Percentiles rank a stretch among this genome's conserved stretches.
Conservation (phyloP, 2,329 filamentous ascomycete species). For the Elsinoe batatas region DNA sequence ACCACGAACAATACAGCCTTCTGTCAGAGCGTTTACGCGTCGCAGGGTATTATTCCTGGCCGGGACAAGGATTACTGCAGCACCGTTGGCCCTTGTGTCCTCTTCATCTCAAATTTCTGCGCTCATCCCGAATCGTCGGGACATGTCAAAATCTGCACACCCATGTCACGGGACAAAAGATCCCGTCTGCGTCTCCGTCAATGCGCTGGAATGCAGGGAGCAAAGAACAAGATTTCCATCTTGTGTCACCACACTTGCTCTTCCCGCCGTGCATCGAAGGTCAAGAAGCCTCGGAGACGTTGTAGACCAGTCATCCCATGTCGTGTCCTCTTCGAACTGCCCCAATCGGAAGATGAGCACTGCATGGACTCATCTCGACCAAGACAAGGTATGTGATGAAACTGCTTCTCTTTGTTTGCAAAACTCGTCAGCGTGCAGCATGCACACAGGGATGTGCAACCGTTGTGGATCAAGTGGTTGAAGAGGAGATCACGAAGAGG, state of each 20-base stretch:
- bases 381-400: neutral
- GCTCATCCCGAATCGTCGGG: constrained; percentile 1
- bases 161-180: neutral
- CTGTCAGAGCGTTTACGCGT: neutral
- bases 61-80: constrained; percentile 1
- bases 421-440: neutral
- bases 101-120: constrained; percentile 1
- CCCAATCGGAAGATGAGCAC: neutral
- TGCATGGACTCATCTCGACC: neutral
- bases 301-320: neutral
- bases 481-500: neutral
- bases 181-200: neutral
- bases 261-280: neutral
- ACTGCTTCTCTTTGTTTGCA: neutral
- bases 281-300: neutral
- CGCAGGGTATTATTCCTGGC: neutral
- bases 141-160: constrained; percentile 2
- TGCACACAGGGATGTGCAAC: neutral
- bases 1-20: neutral
- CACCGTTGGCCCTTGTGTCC: neutral
- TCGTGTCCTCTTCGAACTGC: neutral
- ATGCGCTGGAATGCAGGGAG: neutral
- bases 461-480: constrained; percentile 1
- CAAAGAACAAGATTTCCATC: neutral
- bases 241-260: neutral